Evolutionary conservation across 2,329 filamentous ascomycete genomes (phyloP), one percentile per base, ranked within the genome.

Genomic region (Botrytis cinerea): DNA sequence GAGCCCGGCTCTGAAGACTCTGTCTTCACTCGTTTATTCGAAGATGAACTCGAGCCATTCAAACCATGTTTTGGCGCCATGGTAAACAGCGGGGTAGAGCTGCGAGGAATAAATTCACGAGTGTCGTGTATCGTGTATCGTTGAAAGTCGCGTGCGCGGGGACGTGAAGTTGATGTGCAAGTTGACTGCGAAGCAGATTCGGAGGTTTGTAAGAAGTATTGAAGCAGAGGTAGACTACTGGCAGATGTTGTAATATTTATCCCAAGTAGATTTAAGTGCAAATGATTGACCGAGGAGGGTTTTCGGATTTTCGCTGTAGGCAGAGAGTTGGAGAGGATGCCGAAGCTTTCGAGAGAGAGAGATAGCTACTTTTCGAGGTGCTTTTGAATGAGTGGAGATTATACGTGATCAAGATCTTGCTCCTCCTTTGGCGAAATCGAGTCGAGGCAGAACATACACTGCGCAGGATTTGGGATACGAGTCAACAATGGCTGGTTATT

Each of bases 1-100:
- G 77, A 77, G 6, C 74, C 71, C 12, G 76, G 75, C 8, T 63
- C 48, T 5, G 75, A 72, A 12, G 73, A 74, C 12, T 69, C 74
- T 8, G 72, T 74, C 73, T 77, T 80, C 67, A 75, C 72, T 51
- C 78, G 76, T 70, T 80, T 79, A 22, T 74, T 73, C 28, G 77
- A 73, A 28, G 71, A 57, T 18, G 74, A 70, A 28, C 70, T 59
- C 35, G 72, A 59, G 62, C 63, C 45, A 22, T 51, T 46, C n/a
- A 76, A 69, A 32, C 75, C 78, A 73, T 77, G 78, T 74, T 80
- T 80, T n/a, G 77, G 78, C 45, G 78, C 77, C 78, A 80, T 80
- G 45, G n/a, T 60, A 43, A 73, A 69, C 28, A 46, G 67, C 40
- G 60, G 22, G 20, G 28, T 68, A 22, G 38, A 68, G 35, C 14